Base-by-base conservation (phyloP, 176 grass and related monocot species). In the Cenchrus fungigraminus region DNA sequence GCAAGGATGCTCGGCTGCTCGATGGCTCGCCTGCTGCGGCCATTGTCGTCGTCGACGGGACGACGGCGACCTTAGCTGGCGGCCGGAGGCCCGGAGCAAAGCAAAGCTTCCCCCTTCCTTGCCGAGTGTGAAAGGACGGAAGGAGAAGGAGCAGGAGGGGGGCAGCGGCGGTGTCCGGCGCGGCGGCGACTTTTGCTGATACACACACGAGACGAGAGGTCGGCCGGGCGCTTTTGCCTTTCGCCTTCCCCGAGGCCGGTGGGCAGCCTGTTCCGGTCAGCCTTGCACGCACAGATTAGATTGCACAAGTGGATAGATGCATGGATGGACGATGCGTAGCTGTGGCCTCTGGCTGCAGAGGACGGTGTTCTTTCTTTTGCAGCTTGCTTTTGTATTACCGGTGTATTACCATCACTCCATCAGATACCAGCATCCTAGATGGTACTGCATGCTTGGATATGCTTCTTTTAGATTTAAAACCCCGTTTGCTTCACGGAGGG, bases 221-320 rank as follows among this genome's bases (percentile, higher is more conserved):
- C 49, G 46, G 77, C 44, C 10, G 19, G 28, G 68, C 31, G 79
- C 78, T 76, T 89, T 89, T 49, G 83, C 55, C 78, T 86, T 86
- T 86, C 88, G 55, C 56, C 65, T 82, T 71, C 56, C 72, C 83
- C 88, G 43, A 86, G 51, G 78, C 28, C 8, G 46, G 77, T 29
- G 31, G 74, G 37, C 19, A 3, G 57, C 34, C 61, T 72, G 81
- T 52, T 79, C 57, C 5, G 87, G 87, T 89, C 87, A 89, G 82
- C 82, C 82, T 84, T 85, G 87, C 82, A 89, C 87, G 87, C 77
- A 85, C 87, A 73, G 66, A 57, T 56, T 25, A 58, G 54, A 59
- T 77, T 58, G 79, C 29, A 43, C 51, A 56, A 44, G 12, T 68
- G 49, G 79, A 67, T 20, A 13, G 44, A 69, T 69, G 66, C 66